Evolutionary conservation across 2,329 filamentous ascomycete species (phyloP), one percentile per base, ranked within the genome.

Genomic region (Salinomyces thailandicus): DNA sequence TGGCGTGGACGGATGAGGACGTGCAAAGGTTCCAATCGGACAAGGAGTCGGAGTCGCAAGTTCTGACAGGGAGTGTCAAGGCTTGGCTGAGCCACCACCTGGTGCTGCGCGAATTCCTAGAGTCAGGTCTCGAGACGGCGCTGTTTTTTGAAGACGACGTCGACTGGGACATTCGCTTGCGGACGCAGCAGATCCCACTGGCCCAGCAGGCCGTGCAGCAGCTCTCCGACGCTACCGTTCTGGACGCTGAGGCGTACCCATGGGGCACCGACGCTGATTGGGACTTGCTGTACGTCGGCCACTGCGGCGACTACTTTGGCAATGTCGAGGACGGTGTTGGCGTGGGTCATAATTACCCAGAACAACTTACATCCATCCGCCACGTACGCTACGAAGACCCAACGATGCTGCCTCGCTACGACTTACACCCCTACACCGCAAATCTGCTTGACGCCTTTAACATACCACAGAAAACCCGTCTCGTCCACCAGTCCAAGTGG

Each of bases 121-220:
- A 56, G 5, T 62, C 60, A 18, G 60, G 55, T 26, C 50, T 56
- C 11, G 59, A 63, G 44, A 63, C 62, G 1, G 62, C 61, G 1
- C 51, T 65, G 35, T 61, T 65, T 14, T 57, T 65, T 22, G 62
- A 65, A 49, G 62, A 65, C 46, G 62, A 65, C 41, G 60, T 64
- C 18, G 62, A 65, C 38, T 65, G 60, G 59, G 62, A 64, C 43
- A 60, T 65, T 18, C 58, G 58, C n/a, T 53, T 65, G 17, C 57
- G 58, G 38, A 61, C 55, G 36, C 38, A 57, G 9, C 61, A 64
- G 37, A 47, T 62, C 9, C 61, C 62, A 2, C 52, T 45, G 26
- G 39, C 44, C 11, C 46, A 46, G 33, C 35, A 38, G 16, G 37
- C 47, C 8, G 38, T 35, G 6, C 31, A 18, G 13, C 6, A 26